Percentiles rank a stretch among this genome's conserved stretches.
Conservation (phyloP, 1,284 basidiomycete genomes). For the Moniliella sp. region DNA sequence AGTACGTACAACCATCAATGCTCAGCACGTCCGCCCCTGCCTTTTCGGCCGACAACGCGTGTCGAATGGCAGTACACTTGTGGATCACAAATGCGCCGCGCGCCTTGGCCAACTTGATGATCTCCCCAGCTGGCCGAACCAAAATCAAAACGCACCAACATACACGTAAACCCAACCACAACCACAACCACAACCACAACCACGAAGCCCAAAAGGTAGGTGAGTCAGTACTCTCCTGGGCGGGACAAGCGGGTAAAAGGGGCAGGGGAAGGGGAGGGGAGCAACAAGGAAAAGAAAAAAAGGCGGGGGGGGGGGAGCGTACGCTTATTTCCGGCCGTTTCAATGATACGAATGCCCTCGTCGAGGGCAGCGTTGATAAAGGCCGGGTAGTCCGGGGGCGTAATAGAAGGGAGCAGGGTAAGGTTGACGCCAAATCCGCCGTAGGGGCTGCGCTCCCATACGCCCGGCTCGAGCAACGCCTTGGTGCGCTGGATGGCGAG, state of each 20-base stretch:
- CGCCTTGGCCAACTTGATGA: conserved; percentile 61
- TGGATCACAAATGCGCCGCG: conserved; percentile 57
- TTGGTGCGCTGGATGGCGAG: conserved; percentile 59
- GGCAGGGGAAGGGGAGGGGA: neutral
- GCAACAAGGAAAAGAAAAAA: neutral
- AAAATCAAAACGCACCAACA: too few species aligned
- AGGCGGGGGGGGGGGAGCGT: conserved; percentile 11
- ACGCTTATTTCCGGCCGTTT: conserved; percentile 82
- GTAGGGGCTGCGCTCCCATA: conserved; percentile 9
- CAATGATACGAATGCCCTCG: conserved; percentile 68
- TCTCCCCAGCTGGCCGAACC: conserved; percentile 44
- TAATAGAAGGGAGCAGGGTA: conserved; percentile 68
- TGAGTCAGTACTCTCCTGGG: too few species aligned
- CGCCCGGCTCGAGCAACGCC: conserved; percentile 11
- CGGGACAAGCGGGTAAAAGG: too few species aligned
- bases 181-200: neutral
- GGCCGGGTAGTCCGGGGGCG: conserved; percentile 69
- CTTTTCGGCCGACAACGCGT: conserved; percentile 47
- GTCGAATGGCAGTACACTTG: conserved; percentile 56
- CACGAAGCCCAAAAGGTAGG: neutral
- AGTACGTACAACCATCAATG: conserved; percentile 19
- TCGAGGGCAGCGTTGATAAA: conserved; percentile 62
- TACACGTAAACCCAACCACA: neutral
- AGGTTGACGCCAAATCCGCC: conserved; percentile 55
- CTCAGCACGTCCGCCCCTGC: conserved; percentile 57